phyloP scores from a whole-genome alignment of 2,329 filamentous ascomycete genomes.

The Onygenales sp. region DNA sequence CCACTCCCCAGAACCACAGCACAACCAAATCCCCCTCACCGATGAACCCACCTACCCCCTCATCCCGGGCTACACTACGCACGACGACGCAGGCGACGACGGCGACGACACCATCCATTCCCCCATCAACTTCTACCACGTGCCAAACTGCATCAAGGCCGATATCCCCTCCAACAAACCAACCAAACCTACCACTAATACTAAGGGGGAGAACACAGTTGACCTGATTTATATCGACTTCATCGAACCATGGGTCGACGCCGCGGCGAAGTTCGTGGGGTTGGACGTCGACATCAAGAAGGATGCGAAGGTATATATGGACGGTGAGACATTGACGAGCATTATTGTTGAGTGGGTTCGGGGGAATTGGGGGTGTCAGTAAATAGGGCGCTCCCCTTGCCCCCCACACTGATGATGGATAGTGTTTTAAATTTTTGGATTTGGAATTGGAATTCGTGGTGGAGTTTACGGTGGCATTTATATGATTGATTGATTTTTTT shows the following conservation, averaged over 20 bases:
- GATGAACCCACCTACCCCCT: constrained; percentile 33
- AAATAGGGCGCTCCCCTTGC: not conserved
- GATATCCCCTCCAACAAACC: constrained; percentile 46
- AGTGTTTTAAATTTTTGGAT: too few species aligned
- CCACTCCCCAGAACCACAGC: constrained; percentile 1
- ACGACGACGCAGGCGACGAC: constrained; percentile 70
- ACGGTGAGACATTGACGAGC: constrained; percentile 45
- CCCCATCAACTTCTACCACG: constrained; percentile 60
- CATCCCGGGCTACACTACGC: constrained; percentile 74
- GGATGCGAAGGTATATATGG: constrained; percentile 45
- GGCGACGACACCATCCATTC: constrained; percentile 86
- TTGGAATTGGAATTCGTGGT: too few species aligned
- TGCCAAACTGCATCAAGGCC: constrained; percentile 77
- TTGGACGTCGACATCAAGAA: constrained; percentile 37
- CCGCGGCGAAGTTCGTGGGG: constrained; percentile 58
- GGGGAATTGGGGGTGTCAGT: constrained; percentile 41
- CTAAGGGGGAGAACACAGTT: constrained; percentile 53
- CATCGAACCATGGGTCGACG: constrained; percentile 69
- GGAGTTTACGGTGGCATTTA: too few species aligned
- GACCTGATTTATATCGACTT: constrained; percentile 91
- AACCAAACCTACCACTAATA: constrained; percentile 14
- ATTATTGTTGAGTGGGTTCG: constrained; percentile 52
- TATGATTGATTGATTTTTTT: too few species aligned
- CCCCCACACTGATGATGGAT: not conserved
- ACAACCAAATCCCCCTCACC: constrained; percentile 22